Evolutionary conservation across 75 land plant genomes (phyloP), one percentile per base, ranked within the genome.

Genomic region (Selaginella moellendorffii): DNA sequence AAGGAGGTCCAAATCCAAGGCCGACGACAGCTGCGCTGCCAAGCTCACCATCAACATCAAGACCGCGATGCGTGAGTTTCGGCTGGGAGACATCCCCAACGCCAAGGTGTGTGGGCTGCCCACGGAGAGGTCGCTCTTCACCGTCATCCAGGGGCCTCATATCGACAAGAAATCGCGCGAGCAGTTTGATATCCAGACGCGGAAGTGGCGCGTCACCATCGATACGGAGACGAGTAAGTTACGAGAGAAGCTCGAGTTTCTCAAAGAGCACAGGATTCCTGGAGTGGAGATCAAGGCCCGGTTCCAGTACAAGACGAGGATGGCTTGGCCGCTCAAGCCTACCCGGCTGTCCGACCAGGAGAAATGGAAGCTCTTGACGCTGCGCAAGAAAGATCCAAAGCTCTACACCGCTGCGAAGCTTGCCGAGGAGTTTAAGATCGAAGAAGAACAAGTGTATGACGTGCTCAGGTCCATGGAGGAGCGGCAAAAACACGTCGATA

Each of bases 131-230:
- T 54, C 66, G 30, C 54, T 74, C 2, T 74, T 65, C 63, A 78
- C 66, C 1, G 73, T 78, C 28, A 42, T 70, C 19, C 74, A 65
- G 28, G 71, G 77, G 2, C 78, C 78, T 42, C 78, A 75, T 36
- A 67, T 79, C 24, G 81, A 79, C 65, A 79, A 79, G 68, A 75
- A 75, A 29, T 75, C 69, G 14, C 66, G 64, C 29, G 74, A 79
- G 30, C 74, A 75, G 62, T 79, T 71, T 68, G 78, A 75, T 67
- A 75, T 68, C 66, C 42, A 68, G 65, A 58, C 63, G 1, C 69
- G 65, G 21, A 79, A 75, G 67, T 9, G 62, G 36, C 60, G 70
- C 24, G 24, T 78, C 30, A 68, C 64, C 52, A 69, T 65, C 54
- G 71, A 74, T 23, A 70, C 54, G 66, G 65, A 74, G 27, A 61